Evolutionary conservation across 805 yeast species (phyloP).

Genomic region (Martiniozyma abietophila): DNA sequence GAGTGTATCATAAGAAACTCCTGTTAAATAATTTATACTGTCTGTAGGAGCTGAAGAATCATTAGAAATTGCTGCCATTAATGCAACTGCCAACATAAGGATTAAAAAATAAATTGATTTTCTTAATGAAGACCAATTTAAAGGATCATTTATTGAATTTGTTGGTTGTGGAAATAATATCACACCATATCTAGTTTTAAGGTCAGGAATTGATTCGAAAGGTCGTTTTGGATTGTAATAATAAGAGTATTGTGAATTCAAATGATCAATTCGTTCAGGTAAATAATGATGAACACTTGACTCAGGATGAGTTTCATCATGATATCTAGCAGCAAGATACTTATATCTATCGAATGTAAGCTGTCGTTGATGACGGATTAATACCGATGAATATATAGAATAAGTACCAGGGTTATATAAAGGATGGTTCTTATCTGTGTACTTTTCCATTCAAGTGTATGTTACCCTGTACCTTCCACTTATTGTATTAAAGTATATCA

Average conservation of each 20-base stretch:
- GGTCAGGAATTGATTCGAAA: slow-evolving; percentile 16
- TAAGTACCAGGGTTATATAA: slow-evolving; percentile 49
- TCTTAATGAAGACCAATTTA: slow-evolving; percentile 36
- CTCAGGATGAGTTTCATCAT: too few relatives aligned
- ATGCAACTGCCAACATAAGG: slow-evolving; percentile 33
- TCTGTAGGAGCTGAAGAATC: slow-evolving; percentile 41
- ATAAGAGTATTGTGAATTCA: slow-evolving; percentile 13
- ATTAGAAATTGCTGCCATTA: slow-evolving; percentile 42
- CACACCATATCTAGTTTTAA: slow-evolving; percentile 27
- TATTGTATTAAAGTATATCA: too few relatives aligned
- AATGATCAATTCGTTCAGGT: background rate
- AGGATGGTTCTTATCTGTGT: slow-evolving; percentile 27
- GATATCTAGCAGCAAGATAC: slow-evolving; percentile 1
- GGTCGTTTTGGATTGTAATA: slow-evolving; percentile 11
- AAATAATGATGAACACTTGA: too few relatives aligned
- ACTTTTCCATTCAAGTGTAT: slow-evolving; percentile 24
- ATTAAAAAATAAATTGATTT: slow-evolving; percentile 33
- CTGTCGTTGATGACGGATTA: slow-evolving; percentile 16
- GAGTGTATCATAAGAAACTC: slow-evolving; percentile 36
- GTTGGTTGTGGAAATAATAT: slow-evolving; percentile 40
- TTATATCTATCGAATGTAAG: slow-evolving; percentile 5
- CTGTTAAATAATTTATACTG: slow-evolving; percentile 32
- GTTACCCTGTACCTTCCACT: background rate
- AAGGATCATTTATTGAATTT: slow-evolving; percentile 41
- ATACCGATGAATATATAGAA: slow-evolving; percentile 38